phyloP scores from a whole-genome alignment of 192 early-diverging fungal species.

The Podila epicladia region DNA sequence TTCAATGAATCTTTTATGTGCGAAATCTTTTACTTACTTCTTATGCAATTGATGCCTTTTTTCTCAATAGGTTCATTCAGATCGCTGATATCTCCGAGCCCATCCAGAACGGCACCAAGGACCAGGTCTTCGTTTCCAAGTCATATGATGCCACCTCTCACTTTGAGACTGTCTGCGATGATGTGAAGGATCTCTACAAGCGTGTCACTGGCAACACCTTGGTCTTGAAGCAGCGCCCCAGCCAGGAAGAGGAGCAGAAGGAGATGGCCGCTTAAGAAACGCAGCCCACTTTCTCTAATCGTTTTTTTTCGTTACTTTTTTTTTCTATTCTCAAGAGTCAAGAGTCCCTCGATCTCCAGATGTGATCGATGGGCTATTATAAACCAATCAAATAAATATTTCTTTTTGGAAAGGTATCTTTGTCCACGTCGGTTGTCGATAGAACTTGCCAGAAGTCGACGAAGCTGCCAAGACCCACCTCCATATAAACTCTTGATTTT shows the following conservation, averaged over 20 bases:
- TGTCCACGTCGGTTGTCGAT: too few relatives aligned
- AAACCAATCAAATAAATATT: too few relatives aligned
- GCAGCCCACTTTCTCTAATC: neutral
- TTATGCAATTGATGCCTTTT: constrained; percentile 1
- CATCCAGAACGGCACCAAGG: constrained; percentile 78
- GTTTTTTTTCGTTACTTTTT: neutral
- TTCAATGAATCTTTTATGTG: neutral
- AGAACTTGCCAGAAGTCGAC: too few relatives aligned
- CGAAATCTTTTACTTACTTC: neutral
- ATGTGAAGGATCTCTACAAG: constrained; percentile 94
- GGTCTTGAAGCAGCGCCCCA: constrained; percentile 76
- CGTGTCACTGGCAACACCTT: constrained; percentile 81
- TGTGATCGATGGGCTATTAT: too few relatives aligned
- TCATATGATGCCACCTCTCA: constrained; percentile 99
- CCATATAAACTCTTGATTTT: too few relatives aligned
- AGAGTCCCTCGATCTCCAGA: too few relatives aligned
- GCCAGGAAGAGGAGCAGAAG: constrained; percentile 63
- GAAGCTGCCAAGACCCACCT: too few relatives aligned
- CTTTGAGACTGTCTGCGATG: constrained; percentile 98
- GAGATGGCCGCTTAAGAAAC: constrained; percentile 38
- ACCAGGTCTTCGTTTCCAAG: constrained; percentile 90
- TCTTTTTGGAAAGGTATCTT: too few relatives aligned
- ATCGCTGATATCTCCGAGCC: constrained; percentile 91
- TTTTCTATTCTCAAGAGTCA: neutral
- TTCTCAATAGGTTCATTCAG: constrained; percentile 72